Evolutionary conservation across 805 yeast species (phyloP).

Genomic region (Sugiyamaella valdiviana): DNA sequence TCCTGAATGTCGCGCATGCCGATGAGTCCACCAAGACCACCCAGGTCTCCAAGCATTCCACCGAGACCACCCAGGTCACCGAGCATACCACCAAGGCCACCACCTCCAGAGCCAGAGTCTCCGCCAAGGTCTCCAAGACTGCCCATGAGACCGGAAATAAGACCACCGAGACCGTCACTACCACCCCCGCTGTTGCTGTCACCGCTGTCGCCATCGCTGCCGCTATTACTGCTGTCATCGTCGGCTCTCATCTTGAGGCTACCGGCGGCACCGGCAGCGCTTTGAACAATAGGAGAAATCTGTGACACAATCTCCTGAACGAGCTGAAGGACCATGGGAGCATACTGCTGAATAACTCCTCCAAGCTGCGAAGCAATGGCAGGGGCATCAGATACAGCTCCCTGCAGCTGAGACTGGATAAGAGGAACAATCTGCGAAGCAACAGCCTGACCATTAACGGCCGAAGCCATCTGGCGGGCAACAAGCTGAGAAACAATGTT

Average conservation of each 20-base stretch:
- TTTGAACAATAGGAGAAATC: not conserved
- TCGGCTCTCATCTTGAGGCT: too few relatives aligned
- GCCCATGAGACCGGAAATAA: not conserved
- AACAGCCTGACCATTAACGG: not conserved
- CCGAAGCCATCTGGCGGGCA: not conserved
- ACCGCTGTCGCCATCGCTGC: not conserved
- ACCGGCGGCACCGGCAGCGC: not conserved
- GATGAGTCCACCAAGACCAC: not conserved
- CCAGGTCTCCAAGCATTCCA: not conserved
- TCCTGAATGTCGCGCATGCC: not conserved
- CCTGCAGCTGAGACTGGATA: not conserved
- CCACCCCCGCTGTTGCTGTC: not conserved
- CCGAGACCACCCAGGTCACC: not conserved
- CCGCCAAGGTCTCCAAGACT: not conserved
- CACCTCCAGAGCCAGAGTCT: not conserved
- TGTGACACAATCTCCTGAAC: not conserved
- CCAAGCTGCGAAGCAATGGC: not conserved
- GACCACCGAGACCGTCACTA: not conserved
- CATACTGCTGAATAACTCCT: not conserved
- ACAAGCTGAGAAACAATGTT: not conserved
- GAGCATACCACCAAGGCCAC: not conserved
- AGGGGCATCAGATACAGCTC: not conserved
- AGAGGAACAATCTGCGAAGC: not conserved
- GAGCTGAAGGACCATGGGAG: not conserved
- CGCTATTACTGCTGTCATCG: not conserved